Base-by-base conservation (phyloP, 768 basidiomycete genomes). In the Amanita subjunquillea region DNA sequence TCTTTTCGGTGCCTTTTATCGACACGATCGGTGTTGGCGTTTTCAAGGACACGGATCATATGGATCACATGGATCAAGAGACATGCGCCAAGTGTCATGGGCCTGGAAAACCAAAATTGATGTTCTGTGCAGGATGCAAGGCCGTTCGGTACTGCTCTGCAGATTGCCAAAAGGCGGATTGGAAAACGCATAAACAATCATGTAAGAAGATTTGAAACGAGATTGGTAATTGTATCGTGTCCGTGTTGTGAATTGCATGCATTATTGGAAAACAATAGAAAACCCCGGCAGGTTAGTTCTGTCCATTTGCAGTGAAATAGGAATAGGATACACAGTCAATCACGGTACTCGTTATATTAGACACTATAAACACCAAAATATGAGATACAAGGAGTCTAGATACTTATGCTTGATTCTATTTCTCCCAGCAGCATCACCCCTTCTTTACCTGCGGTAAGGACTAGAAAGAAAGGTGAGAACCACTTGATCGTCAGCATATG, bases 361-460 rank as follows among this genome's bases (percentile, higher is more conserved):
- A 12, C 34, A 34, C 13, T 4, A 13, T 34, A 34, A 20, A 40
- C 43, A 44, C 25, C 13, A n/a, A 27, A 44, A 27, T 30, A 30
- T 32, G 32, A 32, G 32, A 4, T 22, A 43, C 34, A 17, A 17
- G 17, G 17, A 17, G 17, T 20, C 51, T 51, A 57, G 36, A 40
- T 23, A 40, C 48, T 62, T 70, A 83, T 59, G 74, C 62, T 12
- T 78, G 79, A 62, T n/a, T 96, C 91, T 40, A 97, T 78, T 70
- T 97, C 93, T 13, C 93, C 93, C 56, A 96, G 67, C 20, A 97
- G 70, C 86, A 96, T 85, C 10, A 91, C 94, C 12, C 80, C 85
- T 58, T 97, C 93, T 69, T 94, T 95, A 72, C 91, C 92, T 25
- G 80, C 86, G 3, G 93, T 95, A 53, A 97, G 73, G 54, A 97